These are phyloP conservation scores for Crithidia mellificae DNA, from an alignment of 208 protist species.

Conservation along the genomic window DNA sequence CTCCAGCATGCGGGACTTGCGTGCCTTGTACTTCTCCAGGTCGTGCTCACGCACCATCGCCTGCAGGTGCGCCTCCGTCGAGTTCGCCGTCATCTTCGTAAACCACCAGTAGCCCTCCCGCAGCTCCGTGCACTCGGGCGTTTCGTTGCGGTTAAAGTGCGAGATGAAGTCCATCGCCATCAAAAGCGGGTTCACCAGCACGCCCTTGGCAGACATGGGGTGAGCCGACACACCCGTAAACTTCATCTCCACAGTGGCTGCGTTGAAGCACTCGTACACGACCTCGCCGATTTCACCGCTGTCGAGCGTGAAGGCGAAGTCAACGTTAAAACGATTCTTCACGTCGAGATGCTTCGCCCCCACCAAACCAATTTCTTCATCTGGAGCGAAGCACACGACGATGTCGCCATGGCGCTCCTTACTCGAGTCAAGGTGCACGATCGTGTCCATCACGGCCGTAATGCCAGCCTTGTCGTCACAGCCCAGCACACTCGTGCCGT, in stretches of 20 bases:
- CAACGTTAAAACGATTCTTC: slow-evolving; percentile 69
- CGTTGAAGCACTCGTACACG: slow-evolving; percentile 88
- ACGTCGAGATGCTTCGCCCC: slow-evolving; percentile 84
- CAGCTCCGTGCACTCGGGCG: slow-evolving; percentile 76
- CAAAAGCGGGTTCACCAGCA: slow-evolving; percentile 83
- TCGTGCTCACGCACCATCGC: slow-evolving; percentile 82
- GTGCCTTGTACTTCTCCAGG: slow-evolving; percentile 42
- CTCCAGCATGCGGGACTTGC: slow-evolving; percentile 53
- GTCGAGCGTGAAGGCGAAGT: slow-evolving; percentile 87
- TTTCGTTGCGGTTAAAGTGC: slow-evolving; percentile 67
- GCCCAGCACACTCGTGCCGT: slow-evolving; percentile 87
- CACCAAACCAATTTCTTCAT: slow-evolving; percentile 85
- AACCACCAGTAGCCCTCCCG: slow-evolving; percentile 88
- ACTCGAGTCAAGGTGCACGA: slow-evolving; percentile 46
- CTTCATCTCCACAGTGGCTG: slow-evolving; percentile 50
- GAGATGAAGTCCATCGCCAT: slow-evolving; percentile 84
- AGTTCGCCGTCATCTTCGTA: slow-evolving; percentile 56
- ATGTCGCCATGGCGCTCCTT: slow-evolving; percentile 70
- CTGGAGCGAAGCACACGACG: slow-evolving; percentile 80
- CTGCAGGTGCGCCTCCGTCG: slow-evolving; percentile 45
- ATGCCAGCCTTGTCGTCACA: slow-evolving; percentile 89
- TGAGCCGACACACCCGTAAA: slow-evolving; percentile 81
- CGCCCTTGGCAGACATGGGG: slow-evolving; percentile 87
- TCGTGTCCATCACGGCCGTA: slow-evolving; percentile 79
- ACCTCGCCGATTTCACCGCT: slow-evolving; percentile 85